Conservation (phyloP, 495 filamentous ascomycete genomes). For the Penicillium roqueforti region DNA sequence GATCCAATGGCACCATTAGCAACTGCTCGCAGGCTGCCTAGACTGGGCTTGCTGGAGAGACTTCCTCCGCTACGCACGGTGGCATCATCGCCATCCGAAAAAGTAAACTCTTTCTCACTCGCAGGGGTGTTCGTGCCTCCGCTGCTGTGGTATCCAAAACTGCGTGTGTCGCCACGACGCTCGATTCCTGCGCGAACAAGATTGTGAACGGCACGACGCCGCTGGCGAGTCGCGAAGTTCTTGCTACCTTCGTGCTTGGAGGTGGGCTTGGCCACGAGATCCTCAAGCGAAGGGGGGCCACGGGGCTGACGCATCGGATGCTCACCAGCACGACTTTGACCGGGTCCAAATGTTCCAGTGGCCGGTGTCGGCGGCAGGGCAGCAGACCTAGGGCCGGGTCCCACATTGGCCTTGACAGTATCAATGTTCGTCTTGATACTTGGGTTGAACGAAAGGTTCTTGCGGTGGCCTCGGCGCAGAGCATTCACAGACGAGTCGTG, state of each 20-base stretch:
- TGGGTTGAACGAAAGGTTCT: conserved; percentile 74
- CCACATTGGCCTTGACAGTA: conserved; percentile 52
- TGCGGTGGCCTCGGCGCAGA: conserved; percentile 90
- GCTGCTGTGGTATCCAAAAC: conserved; percentile 54
- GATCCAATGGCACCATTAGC: conserved; percentile 83
- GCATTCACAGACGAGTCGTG: conserved; percentile 67
- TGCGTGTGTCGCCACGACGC: conserved; percentile 65
- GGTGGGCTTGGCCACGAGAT: conserved; percentile 85
- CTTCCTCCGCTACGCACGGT: conserved; percentile 78
- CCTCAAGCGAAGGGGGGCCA: conserved; percentile 86
- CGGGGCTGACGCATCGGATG: conserved; percentile 92
- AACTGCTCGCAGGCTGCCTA: conserved; percentile 74
- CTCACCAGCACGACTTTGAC: conserved; percentile 87
- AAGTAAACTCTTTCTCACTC: conserved; percentile 78
- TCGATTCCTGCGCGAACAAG: conserved; percentile 87
- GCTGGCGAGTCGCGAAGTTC: conserved; percentile 93
- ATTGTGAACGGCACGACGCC: conserved; percentile 85
- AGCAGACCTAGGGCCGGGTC: conserved; percentile 68
- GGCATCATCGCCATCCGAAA: conserved; percentile 80
- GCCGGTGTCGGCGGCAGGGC: conserved; percentile 75
- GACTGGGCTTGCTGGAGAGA: conserved; percentile 70
- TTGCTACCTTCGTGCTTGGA: conserved; percentile 95
- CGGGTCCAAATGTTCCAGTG: conserved; percentile 87
- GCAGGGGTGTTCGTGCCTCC: conserved; percentile 82
- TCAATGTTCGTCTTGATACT: conserved; percentile 55